Base-by-base conservation (phyloP, 1,284 basidiomycete species). In the Anthracocystis setariae region DNA sequence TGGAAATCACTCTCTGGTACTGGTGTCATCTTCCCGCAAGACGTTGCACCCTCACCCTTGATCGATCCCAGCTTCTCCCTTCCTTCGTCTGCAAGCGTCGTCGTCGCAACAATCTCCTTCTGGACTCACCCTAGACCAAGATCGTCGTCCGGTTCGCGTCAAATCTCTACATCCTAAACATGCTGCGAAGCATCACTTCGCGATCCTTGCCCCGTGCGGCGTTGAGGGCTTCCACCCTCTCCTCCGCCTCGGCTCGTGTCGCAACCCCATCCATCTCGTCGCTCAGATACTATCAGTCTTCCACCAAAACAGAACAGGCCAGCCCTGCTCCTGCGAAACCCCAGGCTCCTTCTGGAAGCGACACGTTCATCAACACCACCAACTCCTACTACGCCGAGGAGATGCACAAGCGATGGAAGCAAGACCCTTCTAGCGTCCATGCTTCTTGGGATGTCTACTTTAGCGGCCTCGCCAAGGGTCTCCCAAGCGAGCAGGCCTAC, bases 401-500 rank as follows among this genome's bases (percentile, higher is more conserved):
- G 85, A 87, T 86, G 84, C 76, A 82, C 71, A 75, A 81, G 43
- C 74, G 59, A 42, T 84, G 83, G 83, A 79, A 79, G 61, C 62
- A 83, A 47, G 81, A 99, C 85, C 92, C 93, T 39, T 88, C 89
- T 74, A 91, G 91, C 43, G 96, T 99, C 0, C 95, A 99, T 85
- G 87, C 89, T 3, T 96, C 93, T 29, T 99, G 96, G 96, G 88
- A 92, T 71, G 88, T 90, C 55, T 99, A 99, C 86, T 99, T 99
- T 83, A 88, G 89, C 10, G 96, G 93, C 38, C 88, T 98, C 83
- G 93, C 96, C 78, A 91, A 91, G 78, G 95, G 95, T 58, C 83
- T 98, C 18, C 86, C 90, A 3, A 92, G 92, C 66, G 84, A 89
- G 43, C 88, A 91, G 74, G 93, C 95, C 2, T 98, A 93, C 86